A percentile compares a stretch with the other conserved stretches of the same genome.
These are phyloP conservation scores for Cyclotella kingstonii DNA, from an alignment of 108 stramenopile species.

Conservation along the genomic window DNA sequence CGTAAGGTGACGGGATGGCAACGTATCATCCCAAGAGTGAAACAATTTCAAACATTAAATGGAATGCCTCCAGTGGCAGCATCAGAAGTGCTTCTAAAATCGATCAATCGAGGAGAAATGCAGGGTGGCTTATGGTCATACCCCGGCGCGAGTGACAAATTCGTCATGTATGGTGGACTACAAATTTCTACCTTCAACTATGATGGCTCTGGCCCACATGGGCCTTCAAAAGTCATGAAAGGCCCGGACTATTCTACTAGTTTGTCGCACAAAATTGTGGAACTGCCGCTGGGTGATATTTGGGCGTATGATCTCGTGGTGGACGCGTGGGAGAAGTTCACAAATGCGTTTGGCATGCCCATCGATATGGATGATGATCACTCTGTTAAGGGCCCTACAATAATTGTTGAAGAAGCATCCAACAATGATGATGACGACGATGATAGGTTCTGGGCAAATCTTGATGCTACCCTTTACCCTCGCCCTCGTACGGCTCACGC, in stretches of 20 bases:
- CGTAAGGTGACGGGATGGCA: slow-evolving; percentile 38
- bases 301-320: slow-evolving; percentile 46
- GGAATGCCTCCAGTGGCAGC: slow-evolving; percentile 15
- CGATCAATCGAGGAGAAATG: slow-evolving; percentile 46
- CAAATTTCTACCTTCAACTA: slow-evolving; percentile 18
- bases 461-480: slow-evolving; percentile 18
- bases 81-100: slow-evolving; percentile 34
- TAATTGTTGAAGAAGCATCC: neutral
- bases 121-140: slow-evolving; percentile 46
- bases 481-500: slow-evolving; percentile 52
- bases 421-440: slow-evolving; percentile 19
- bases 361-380: neutral
- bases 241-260: slow-evolving; percentile 1
- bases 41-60: slow-evolving; percentile 10
- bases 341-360: slow-evolving; percentile 26
- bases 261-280: slow-evolving; percentile 26
- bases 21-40: slow-evolving; percentile 40
- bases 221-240: slow-evolving; percentile 30
- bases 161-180: slow-evolving; percentile 50
- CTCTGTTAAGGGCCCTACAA: neutral
- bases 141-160: slow-evolving; percentile 15
- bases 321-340: slow-evolving; percentile 38
- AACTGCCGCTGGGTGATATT: slow-evolving; percentile 47
- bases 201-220: slow-evolving; percentile 3
- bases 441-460: slow-evolving; percentile 25